Base-by-base conservation (phyloP, 176 grass and related monocot genomes). In the Puya raimondii region DNA sequence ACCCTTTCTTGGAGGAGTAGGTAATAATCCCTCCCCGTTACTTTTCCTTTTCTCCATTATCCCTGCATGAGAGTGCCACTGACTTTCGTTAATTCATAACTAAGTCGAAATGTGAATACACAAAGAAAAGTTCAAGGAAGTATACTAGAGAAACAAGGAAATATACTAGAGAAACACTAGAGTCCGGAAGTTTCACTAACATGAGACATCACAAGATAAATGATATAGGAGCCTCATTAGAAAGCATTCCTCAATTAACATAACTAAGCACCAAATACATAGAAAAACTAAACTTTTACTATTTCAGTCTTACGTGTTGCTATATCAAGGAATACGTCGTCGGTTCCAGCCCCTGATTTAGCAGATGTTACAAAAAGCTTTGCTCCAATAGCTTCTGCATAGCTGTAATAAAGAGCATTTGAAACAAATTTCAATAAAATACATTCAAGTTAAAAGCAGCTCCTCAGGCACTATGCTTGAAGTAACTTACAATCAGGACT, bases 321-420 rank as follows among this genome's bases (percentile, higher is more conserved):
- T 80, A 95, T 87, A 72, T 95, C 79, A 77, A 78, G 73, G 69
- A 89, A 95, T 61, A 78, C 53, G 21, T 87, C 81, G 64, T 95
- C 72, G 3, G 87, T 86, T 75, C 86, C 86, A 67, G 53, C 75
- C 18, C 86, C 91, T 18, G 67, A 63, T 89, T 94, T 94, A 47
- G 91, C 86, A 77, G 86, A 94, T 69, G 91, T 89, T 23, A 94
- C 58, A 54, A 94, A 87, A 78, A 84, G 72, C 47, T 23, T 84
- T 77, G 83, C 72, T 42, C 81, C 83, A 22, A 89, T 94, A 74
- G 74, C 74, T 82, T 76, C 76, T 72, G 86, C 83, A 80, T 84
- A 89, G 27, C 91, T 94, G 75, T 42, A 77, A 14, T 20, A 29
- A 49, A 66, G 12, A 48, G 4, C 22, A 9, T 18, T 17, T 20